Evolutionary conservation across 2,329 filamentous ascomycete genomes (phyloP).

Genomic region (Aureobasidium sp.): DNA sequence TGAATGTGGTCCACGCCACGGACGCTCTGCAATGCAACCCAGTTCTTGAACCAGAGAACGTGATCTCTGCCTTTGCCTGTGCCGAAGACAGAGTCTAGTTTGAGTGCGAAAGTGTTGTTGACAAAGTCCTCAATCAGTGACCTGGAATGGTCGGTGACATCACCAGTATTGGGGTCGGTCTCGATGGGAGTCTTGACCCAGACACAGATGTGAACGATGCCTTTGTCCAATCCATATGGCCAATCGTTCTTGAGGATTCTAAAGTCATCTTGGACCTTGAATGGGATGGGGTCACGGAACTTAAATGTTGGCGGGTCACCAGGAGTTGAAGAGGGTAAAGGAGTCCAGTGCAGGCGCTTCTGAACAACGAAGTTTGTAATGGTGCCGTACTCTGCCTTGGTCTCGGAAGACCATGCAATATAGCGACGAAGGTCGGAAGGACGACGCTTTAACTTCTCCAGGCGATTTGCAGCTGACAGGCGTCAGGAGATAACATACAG

Average conservation of each 20-base stretch:
- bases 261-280: constrained; percentile 49
- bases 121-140: constrained; percentile 45
- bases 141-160: constrained; percentile 46
- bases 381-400: constrained; percentile 49
- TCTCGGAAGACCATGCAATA: constrained; percentile 50
- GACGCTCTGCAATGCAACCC: constrained; percentile 54
- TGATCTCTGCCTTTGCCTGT: constrained; percentile 33
- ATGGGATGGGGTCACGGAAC: constrained; percentile 44
- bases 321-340: constrained; percentile 21
- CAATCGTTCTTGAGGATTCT: constrained; percentile 56
- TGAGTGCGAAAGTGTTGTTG: constrained; percentile 41
- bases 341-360: constrained; percentile 48
- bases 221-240: constrained; percentile 52
- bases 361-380: constrained; percentile 52
- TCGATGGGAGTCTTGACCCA: constrained; percentile 49
- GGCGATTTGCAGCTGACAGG: constrained; percentile 39
- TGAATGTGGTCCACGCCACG: constrained; percentile 52
- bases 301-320: constrained; percentile 31
- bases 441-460: constrained; percentile 51
- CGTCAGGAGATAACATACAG: background rate
- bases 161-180: constrained; percentile 39
- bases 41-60: constrained; percentile 61
- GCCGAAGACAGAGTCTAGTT: constrained; percentile 27
- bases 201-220: constrained; percentile 51
- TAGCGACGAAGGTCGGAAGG: constrained; percentile 54